Evolutionary conservation across 140 eudicot genomes (phyloP).

Genomic region (Flaveria floridana): DNA sequence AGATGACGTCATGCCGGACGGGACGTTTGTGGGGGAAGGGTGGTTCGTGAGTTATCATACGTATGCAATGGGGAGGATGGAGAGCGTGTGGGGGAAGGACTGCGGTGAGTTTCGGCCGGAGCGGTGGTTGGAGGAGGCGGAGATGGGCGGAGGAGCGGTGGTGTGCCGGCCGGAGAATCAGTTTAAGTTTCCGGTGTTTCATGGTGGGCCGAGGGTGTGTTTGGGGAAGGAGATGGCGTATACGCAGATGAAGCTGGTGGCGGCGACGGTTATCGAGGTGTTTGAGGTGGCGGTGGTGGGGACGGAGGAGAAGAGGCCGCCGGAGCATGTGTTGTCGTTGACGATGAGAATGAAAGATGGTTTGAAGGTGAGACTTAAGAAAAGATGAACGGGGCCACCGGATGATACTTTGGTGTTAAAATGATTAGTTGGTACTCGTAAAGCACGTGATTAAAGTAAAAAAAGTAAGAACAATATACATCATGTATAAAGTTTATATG

Average conservation of each 20-base stretch:
- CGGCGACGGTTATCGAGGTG: slow-evolving; percentile 46
- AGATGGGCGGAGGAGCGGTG: slow-evolving; percentile 31
- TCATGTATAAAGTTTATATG: too few species aligned
- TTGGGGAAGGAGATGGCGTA: slow-evolving; percentile 76
- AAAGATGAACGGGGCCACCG: slow-evolving; percentile 17
- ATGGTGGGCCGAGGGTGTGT: slow-evolving; percentile 69
- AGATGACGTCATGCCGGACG: slow-evolving; percentile 58
- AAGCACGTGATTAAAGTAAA: too few species aligned
- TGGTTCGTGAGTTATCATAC: slow-evolving; percentile 56
- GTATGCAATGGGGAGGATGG: slow-evolving; percentile 75
- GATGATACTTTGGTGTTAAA: too few species aligned
- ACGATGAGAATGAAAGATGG: slow-evolving; percentile 77
- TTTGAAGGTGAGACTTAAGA: slow-evolving; percentile 36
- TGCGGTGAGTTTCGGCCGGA: slow-evolving; percentile 57
- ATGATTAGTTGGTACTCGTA: too few species aligned
- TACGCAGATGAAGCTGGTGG: slow-evolving; percentile 68
- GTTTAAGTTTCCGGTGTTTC: slow-evolving; percentile 57
- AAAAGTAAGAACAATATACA: too few species aligned
- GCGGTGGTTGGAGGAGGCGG: slow-evolving; percentile 52
- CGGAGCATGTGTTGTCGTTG: slow-evolving; percentile 53
- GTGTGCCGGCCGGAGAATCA: slow-evolving; percentile 38
- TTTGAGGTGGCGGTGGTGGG: slow-evolving; percentile 36
- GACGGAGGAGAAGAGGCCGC: slow-evolving; percentile 39
- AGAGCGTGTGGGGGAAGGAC: slow-evolving; percentile 64
- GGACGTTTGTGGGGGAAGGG: slow-evolving; percentile 43